These are phyloP conservation scores for Wickerhamomyces ciferrii DNA, from an alignment of 805 yeast species.

Conservation along the genomic window DNA sequence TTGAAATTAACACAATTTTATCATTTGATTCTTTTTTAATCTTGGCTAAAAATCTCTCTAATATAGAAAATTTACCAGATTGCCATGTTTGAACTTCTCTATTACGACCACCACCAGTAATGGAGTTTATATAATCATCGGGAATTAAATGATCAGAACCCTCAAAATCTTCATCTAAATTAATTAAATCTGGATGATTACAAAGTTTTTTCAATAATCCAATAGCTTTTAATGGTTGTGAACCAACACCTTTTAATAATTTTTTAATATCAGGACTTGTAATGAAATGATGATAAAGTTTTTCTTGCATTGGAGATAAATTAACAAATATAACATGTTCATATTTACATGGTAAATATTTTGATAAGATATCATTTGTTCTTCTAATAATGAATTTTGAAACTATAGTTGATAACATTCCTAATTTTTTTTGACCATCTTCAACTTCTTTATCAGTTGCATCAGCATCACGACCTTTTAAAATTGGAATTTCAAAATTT, in stretches of 20 bases:
- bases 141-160: constrained; percentile 67
- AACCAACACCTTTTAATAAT: constrained; percentile 59
- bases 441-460: constrained; percentile 77
- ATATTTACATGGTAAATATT: constrained; percentile 91
- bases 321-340: constrained; percentile 96
- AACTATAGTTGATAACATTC: constrained; percentile 69
- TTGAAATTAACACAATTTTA: constrained; percentile 90
- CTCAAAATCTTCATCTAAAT: constrained; percentile 71
- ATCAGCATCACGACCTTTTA: constrained; percentile 83
- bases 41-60: constrained; percentile 77
- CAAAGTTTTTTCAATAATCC: constrained; percentile 86
- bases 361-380: constrained; percentile 90
- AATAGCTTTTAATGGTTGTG: constrained; percentile 87
- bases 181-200: constrained; percentile 85
- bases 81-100: constrained; percentile 73
- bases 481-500: constrained; percentile 75
- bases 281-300: constrained; percentile 67
- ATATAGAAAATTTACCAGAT: constrained; percentile 81
- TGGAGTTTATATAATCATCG: constrained; percentile 55
- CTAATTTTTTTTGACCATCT: constrained; percentile 63
- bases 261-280: constrained; percentile 73
- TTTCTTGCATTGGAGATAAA: constrained; percentile 69
- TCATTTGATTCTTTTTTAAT: constrained; percentile 82
- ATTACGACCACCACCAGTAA: constrained; percentile 45
- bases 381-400: constrained; percentile 89